These are phyloP conservation scores for Calonectria montana DNA, from an alignment of 2,329 filamentous ascomycete species.

Conservation along the genomic window DNA sequence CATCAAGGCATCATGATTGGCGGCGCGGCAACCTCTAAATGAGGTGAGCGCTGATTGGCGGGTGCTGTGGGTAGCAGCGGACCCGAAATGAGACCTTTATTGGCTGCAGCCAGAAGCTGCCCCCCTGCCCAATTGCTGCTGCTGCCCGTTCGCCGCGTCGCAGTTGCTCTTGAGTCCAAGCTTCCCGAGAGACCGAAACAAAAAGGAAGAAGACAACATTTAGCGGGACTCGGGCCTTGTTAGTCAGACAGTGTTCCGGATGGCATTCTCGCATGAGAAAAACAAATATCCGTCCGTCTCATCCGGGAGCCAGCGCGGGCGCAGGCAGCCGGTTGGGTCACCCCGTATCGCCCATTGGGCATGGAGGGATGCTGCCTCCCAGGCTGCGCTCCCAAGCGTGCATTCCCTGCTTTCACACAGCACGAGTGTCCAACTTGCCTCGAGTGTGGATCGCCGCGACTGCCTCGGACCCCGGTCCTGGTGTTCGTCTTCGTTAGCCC, in stretches of 20 bases:
- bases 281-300: not conserved
- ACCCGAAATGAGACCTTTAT: conserved; percentile 22
- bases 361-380: conserved; percentile 7
- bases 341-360: not conserved
- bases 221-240: not conserved
- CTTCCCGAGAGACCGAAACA: conserved; percentile 16
- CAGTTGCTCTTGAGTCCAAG: conserved; percentile 20
- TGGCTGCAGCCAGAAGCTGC: conserved; percentile 26
- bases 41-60: conserved; percentile 32
- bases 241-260: conserved; percentile 1
- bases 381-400: conserved; percentile 10
- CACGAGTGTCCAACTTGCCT: conserved; percentile 19
- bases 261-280: conserved; percentile 3
- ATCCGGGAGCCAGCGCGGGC: not conserved
- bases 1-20: conserved; percentile 32
- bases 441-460: conserved; percentile 21
- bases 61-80: conserved; percentile 14
- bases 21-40: conserved; percentile 25
- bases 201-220: not conserved
- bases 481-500: conserved; percentile 2
- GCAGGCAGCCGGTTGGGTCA: not conserved
- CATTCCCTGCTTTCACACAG: conserved; percentile 7
- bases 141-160: conserved; percentile 20
- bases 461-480: conserved; percentile 19
- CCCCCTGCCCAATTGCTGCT: conserved; percentile 18